These are phyloP conservation scores for Gossypium trilobum DNA, from an alignment of 441 rosid genomes.

Conservation along the genomic window DNA sequence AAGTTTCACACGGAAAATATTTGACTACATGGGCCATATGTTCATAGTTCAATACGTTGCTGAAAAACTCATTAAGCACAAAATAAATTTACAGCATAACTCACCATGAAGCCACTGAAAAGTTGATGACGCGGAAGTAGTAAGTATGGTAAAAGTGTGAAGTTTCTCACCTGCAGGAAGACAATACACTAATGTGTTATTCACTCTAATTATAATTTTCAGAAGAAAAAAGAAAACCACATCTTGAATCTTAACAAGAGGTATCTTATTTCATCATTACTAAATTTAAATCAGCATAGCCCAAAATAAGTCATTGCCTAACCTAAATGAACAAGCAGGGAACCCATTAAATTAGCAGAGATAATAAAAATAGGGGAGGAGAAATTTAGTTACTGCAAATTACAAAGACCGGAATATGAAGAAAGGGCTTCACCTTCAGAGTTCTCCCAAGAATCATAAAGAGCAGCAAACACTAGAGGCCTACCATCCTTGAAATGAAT, in stretches of 20 bases:
- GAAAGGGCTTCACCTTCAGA: conserved; percentile 42
- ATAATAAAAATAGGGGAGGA: neutral
- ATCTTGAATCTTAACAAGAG: neutral
- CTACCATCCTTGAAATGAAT: conserved; percentile 71
- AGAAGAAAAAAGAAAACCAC: neutral
- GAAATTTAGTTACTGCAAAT: neutral
- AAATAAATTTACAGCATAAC: conserved; percentile 20
- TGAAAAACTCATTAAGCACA: neutral
- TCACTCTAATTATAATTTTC: neutral
- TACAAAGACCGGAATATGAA: neutral
- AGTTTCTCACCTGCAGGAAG: conserved; percentile 57
- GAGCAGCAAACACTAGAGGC: conserved; percentile 81
- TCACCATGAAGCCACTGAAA: conserved; percentile 79
- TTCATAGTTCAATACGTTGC: neutral
- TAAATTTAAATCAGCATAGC: neutral
- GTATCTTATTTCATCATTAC: neutral
- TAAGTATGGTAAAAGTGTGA: conserved; percentile 63
- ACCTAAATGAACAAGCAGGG: neutral
- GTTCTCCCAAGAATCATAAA: conserved; percentile 71
- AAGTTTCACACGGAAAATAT: neutral
- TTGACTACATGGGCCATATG: neutral
- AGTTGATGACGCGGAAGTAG: conserved; percentile 65
- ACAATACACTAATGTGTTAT: neutral
- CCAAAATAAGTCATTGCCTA: neutral
- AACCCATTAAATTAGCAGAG: neutral